These are phyloP conservation scores for Neofusicoccum parvum DNA, from an alignment of 2,329 filamentous ascomycete genomes.

Conservation along the genomic window DNA sequence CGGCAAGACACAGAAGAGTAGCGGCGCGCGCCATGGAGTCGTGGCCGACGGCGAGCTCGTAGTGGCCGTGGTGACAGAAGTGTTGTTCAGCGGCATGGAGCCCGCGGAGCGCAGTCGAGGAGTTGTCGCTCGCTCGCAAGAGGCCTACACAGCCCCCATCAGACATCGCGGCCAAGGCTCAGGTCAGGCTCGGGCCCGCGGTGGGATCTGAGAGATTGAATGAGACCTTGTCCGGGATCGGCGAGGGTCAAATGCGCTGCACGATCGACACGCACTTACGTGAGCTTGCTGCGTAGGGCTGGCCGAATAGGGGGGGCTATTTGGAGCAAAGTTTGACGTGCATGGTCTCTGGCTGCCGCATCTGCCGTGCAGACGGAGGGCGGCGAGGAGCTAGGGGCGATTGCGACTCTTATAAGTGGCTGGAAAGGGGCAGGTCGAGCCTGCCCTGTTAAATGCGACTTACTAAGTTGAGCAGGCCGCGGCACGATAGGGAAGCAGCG, in stretches of 20 bases:
- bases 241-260: background rate
- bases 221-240: constrained; percentile 13
- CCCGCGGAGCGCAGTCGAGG: background rate
- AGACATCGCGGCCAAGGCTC: constrained; percentile 8
- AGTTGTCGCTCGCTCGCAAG: constrained; percentile 6
- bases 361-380: background rate
- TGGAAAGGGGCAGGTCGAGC: background rate
- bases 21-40: background rate
- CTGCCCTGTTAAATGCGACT: too few species aligned
- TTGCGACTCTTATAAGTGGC: constrained; percentile 11
- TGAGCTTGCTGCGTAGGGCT: constrained; percentile 15
- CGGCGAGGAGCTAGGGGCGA: background rate
- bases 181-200: background rate
- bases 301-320: constrained; percentile 14
- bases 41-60: background rate
- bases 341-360: background rate
- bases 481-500: too few species aligned
- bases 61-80: background rate
- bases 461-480: too few species aligned
- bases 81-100: background rate
- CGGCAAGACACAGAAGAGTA: constrained; percentile 1
- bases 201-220: constrained; percentile 11
- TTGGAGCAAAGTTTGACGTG: background rate
- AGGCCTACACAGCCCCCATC: constrained; percentile 17
- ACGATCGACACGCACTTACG: constrained; percentile 15